Percentiles rank a stretch among this genome's conserved stretches.
Evolutionary conservation across 1,284 basidiomycete species (phyloP).

Genomic region (Sanghuangporus baumii): DNA sequence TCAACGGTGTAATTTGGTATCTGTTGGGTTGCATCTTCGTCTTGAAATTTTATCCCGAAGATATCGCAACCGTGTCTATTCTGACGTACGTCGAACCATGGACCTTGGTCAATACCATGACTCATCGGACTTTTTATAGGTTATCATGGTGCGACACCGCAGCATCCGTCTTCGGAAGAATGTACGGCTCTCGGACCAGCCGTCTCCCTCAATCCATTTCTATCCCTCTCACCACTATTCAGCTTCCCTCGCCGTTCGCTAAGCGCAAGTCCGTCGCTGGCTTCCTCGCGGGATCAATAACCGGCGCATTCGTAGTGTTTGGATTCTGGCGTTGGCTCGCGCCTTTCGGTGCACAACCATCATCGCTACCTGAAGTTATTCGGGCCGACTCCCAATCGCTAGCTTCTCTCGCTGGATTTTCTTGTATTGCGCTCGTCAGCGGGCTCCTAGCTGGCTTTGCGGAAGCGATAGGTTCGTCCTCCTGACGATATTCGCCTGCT

Average conservation of each 20-base stretch:
- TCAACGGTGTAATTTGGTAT: conserved; percentile 95
- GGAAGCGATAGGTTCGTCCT: conserved; percentile 72
- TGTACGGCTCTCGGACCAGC: conserved; percentile 75
- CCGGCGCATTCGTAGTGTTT: conserved; percentile 68
- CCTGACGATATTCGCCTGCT: conserved; percentile 4
- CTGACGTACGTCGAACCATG: conserved; percentile 61
- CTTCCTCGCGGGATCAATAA: conserved; percentile 77
- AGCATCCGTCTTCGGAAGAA: conserved; percentile 88
- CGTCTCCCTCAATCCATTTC: conserved; percentile 57
- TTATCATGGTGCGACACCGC: conserved; percentile 97
- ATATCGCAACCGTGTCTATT: conserved; percentile 84
- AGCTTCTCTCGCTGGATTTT: conserved; percentile 31
- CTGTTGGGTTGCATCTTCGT: conserved; percentile 86
- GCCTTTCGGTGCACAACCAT: conserved; percentile 37
- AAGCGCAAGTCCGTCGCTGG: conserved; percentile 87
- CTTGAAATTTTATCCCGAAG: conserved; percentile 76
- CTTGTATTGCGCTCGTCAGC: conserved; percentile 54
- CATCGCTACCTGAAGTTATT: conserved; percentile 20
- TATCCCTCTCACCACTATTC: conserved; percentile 29
- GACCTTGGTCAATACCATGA: conserved; percentile 3
- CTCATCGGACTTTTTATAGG: conserved; percentile 33
- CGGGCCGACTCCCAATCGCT: neutral
- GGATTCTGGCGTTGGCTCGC: conserved; percentile 75
- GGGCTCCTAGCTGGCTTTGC: conserved; percentile 79
- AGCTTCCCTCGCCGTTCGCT: conserved; percentile 65